Base-by-base conservation (phyloP, 179 eudicot genomes). In the Amaranthus tricolor region DNA sequence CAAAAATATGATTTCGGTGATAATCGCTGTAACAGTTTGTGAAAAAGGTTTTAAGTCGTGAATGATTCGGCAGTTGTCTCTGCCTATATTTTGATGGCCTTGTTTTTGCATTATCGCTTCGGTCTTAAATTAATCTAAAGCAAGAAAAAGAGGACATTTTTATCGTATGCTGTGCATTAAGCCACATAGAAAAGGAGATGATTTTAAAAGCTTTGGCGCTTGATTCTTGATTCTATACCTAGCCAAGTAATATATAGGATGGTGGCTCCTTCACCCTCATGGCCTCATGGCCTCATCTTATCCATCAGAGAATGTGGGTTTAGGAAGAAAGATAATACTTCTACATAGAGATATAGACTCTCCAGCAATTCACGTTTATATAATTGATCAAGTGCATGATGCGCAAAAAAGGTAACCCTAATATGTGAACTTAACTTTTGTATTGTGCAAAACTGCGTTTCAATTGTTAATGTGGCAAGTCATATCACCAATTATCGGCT, bases 221-320 rank as follows among this genome's bases (percentile, higher is more conserved):
- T 31, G 15, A 12, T 70, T 9, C 7, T 70, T 19, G 21, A 15
- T 15, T 54, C 57, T 21, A 52, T 52, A 21, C 47, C 61, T 68
- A 69, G 15, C 13, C 19, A 45, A 31, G 67, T 49, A 8, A 31
- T 68, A 21, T 24, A 51, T 68, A 70, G 60, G 62, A 14, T 55
- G 50, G 52, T 54, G 51, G 16, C 73, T 70, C n/a, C 50, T 24
- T n/a, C 16, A 14, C 62, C 12, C 62, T n/a, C 51, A 31, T 31
- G 3, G 40, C 12, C 62, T n/a, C 51, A 31, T 31, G 3, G 40
- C 40, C 40, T 31, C 40, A 16, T 43, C 60, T 70, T 55, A 70
- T 70, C 40, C n/a, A 55, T 55, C 73, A 31, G 50, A 55, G 16
- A 70, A 70, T 70, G 73, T 70, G 73, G 73, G n/a, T 24, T 51